These are phyloP conservation scores for Paxillus rubicundulus DNA, from an alignment of 768 basidiomycete genomes.

Conservation along the genomic window DNA sequence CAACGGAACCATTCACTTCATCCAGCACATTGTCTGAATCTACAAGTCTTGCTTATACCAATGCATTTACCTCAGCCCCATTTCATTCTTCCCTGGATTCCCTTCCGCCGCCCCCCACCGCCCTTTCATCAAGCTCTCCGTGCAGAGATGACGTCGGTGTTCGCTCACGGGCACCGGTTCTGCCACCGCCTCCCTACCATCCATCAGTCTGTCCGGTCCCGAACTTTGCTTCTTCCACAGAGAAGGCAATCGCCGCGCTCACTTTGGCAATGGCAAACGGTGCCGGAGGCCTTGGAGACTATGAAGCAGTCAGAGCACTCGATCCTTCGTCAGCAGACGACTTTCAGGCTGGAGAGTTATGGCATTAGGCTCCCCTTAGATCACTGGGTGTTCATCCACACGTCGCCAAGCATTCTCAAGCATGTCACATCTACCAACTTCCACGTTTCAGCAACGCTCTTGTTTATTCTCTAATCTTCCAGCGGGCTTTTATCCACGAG, in stretches of 20 bases:
- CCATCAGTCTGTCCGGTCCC: slow-evolving; percentile 1
- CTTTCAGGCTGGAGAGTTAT: slow-evolving; percentile 57
- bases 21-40: slow-evolving; percentile 29
- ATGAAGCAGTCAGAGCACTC: slow-evolving; percentile 44
- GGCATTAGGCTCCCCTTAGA: slow-evolving; percentile 38
- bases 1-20: slow-evolving; percentile 17
- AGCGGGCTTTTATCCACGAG: slow-evolving; percentile 15
- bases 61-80: slow-evolving; percentile 17
- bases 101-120: slow-evolving; percentile 9
- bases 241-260: slow-evolving; percentile 60
- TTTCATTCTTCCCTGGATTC: slow-evolving; percentile 20
- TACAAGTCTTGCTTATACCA: slow-evolving; percentile 25
- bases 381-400: background rate
- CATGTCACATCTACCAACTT: background rate
- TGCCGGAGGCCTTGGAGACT: slow-evolving; percentile 58
- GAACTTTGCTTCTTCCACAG: slow-evolving; percentile 44
- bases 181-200: slow-evolving; percentile 10
- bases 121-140: slow-evolving; percentile 3
- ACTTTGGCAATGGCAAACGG: slow-evolving; percentile 62
- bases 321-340: slow-evolving; percentile 37
- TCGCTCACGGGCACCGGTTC: slow-evolving; percentile 10
- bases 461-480: slow-evolving; percentile 29
- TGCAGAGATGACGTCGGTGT: slow-evolving; percentile 1
- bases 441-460: slow-evolving; percentile 9
- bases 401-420: slow-evolving; percentile 5